phyloP scores from a whole-genome alignment of 2,329 filamentous ascomycete species.

The Xylaria sp. region DNA sequence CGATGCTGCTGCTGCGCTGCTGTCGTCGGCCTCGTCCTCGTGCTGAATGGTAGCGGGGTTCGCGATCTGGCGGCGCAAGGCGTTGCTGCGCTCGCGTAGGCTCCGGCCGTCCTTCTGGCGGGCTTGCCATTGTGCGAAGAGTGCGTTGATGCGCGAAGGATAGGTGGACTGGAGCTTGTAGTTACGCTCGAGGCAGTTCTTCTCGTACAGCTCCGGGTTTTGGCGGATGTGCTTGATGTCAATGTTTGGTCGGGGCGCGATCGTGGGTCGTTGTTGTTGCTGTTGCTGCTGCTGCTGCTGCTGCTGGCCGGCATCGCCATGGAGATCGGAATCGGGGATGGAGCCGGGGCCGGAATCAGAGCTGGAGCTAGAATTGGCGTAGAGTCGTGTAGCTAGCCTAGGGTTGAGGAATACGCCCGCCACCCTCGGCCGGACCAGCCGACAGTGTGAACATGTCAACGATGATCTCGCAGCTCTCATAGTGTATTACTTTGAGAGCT shows the following conservation, averaged over 20 bases:
- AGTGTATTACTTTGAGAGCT: slow-evolving; percentile 21
- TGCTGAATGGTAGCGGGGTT: slow-evolving; percentile 59
- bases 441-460: slow-evolving; percentile 46
- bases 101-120: slow-evolving; percentile 69
- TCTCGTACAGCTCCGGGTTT: slow-evolving; percentile 80
- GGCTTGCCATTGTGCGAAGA: slow-evolving; percentile 68
- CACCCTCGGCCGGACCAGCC: slow-evolving; percentile 36
- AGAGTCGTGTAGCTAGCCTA: slow-evolving; percentile 33
- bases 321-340: slow-evolving; percentile 23
- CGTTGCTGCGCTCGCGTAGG: slow-evolving; percentile 74
- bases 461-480: slow-evolving; percentile 41
- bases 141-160: slow-evolving; percentile 64
- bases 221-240: slow-evolving; percentile 92
- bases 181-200: slow-evolving; percentile 87
- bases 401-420: slow-evolving; percentile 27
- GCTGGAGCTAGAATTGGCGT: neutral
- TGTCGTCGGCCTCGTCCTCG: slow-evolving; percentile 54
- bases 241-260: slow-evolving; percentile 80
- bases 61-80: slow-evolving; percentile 66
- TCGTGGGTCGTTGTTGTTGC: slow-evolving; percentile 64
- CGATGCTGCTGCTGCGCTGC: slow-evolving; percentile 10
- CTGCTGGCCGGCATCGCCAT: slow-evolving; percentile 27
- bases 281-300: slow-evolving; percentile 25
- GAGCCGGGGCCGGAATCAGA: slow-evolving; percentile 1
- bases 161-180: slow-evolving; percentile 69